Base-by-base conservation (phyloP, 73 alveolate genomes). In the Paramecium caudatum region DNA sequence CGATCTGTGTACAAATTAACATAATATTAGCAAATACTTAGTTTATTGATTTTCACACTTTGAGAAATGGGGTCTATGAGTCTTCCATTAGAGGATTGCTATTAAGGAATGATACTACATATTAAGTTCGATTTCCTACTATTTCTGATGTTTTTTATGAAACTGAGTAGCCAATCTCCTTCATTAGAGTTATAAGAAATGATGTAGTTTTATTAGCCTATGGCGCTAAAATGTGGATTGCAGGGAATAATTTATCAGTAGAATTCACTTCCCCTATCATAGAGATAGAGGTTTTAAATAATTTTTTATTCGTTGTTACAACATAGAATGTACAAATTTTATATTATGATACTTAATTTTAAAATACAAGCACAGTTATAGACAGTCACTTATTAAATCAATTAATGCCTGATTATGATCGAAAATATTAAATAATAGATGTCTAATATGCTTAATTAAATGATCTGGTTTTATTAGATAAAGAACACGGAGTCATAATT, bases 71-170 rank as follows among this genome's bases (percentile, higher is more conserved):
- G n/a, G 80, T 37, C 23, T 55, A 27, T 55, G 43, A 55, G 9
- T 12, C 80, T 12, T 27, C 4, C 30, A 12, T 27, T 17, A 55
- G 12, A 7, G 80, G 46, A 3, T 27, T 55, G 8, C 30, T 55
- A 55, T 10, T 55, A 55, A 55, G 30, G 17, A 55, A 55, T 55
- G 80, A 55, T 3, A 27, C 80, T 43, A 7, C 16, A 1, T 55
- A 55, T 55, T 55, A 55, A 55, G 30, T 55, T 27, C 23, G 45
- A 55, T 55, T 27, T 10, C 80, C 80, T 10, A 27, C 80, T 10
- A 10, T 55, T 5, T 13, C 23, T 21, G 30, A 12, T 5, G 8
- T 55, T 23, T 55, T 27, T 55, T 55, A 2, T 27, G 43, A 55
- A 10, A 55, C 80, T 10, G 80, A 55, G 9, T 2, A 55, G 7